Base-by-base conservation (phyloP, 1,284 basidiomycete species). In the Apiotrichum domesticum region DNA sequence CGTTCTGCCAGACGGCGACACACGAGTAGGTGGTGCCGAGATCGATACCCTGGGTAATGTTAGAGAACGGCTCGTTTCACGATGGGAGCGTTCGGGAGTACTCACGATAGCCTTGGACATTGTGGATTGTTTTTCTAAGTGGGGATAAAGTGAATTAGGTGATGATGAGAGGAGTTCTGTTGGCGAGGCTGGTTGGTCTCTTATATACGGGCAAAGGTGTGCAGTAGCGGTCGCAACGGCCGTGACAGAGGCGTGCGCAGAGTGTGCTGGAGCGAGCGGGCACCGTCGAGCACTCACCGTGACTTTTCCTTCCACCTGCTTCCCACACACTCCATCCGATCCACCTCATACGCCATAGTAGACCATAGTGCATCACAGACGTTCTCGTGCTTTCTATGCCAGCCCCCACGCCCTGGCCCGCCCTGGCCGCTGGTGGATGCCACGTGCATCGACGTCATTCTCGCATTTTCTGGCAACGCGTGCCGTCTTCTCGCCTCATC, bases 1-100 rank as follows among this genome's bases (percentile, higher is more conserved):
- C 93, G 70, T 96, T 92, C 81, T 93, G 89, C 93, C 93, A 97
- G 66, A 96, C 92, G 83, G 88, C 93, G 69, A 94, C 86, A 75
- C 86, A 87, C 15, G 86, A 87, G 77, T 79, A 80, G 65, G 79
- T 80, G 35, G 90, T 93, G 71, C 90, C 90, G 29, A 57, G 51
- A 46, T 57, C 46, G 13, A 35, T 39, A 11, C 45, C 46, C 41
- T 42, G 41, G 6, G 41, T 3, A 14, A 7, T 13, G 41, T 7
- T 33, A 13, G 41, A 32, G 14, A 33, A 13, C n/a, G 11, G 32
- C 21, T 34, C 39, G n/a, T 6, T 40, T 13, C 7, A 10, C n/a
- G 21, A 8, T 40, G 33, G 2, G 37, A 6, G 14, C 48, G 35
- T 13, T 35, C 15, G 21, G 14, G 29, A 29, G 9, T 39, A 51